Evolutionary conservation across 2,329 filamentous ascomycete genomes (phyloP).

Genomic region (Aspergillus ochraceus): DNA sequence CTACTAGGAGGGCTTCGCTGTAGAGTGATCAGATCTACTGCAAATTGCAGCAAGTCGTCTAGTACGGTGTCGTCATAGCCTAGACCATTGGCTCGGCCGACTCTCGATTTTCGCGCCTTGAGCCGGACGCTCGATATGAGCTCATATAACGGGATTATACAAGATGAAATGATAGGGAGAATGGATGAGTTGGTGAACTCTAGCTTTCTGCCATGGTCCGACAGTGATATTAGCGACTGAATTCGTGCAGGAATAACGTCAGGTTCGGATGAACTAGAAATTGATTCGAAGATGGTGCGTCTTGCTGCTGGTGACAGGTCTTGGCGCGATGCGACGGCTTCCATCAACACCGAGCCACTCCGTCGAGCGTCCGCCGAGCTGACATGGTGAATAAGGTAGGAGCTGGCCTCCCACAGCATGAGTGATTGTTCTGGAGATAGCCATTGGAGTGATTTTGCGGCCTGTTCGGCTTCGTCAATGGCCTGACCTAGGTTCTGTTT

Average conservation of each 20-base stretch:
- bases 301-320: slow-evolving; percentile 39
- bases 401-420: slow-evolving; percentile 40
- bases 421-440: slow-evolving; percentile 42
- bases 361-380: slow-evolving; percentile 37
- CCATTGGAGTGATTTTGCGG: slow-evolving; percentile 34
- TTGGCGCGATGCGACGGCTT: slow-evolving; percentile 38
- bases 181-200: slow-evolving; percentile 42
- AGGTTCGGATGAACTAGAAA: slow-evolving; percentile 33
- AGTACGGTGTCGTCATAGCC: slow-evolving; percentile 37
- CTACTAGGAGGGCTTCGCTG: slow-evolving; percentile 38
- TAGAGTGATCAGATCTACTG: slow-evolving; percentile 44
- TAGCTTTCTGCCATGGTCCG: slow-evolving; percentile 45
- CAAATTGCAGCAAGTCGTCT: slow-evolving; percentile 42
- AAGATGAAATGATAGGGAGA: slow-evolving; percentile 40
- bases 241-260: slow-evolving; percentile 41
- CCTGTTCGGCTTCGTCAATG: slow-evolving; percentile 39
- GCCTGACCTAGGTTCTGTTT: slow-evolving; percentile 36
- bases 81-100: slow-evolving; percentile 30
- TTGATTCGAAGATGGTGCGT: slow-evolving; percentile 35
- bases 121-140: slow-evolving; percentile 35
- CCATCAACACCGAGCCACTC: slow-evolving; percentile 36
- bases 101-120: slow-evolving; percentile 39
- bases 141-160: slow-evolving; percentile 41
- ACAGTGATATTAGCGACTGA: slow-evolving; percentile 40
- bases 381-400: slow-evolving; percentile 38